Evolutionary conservation across 2,329 filamentous ascomycete genomes (phyloP).

Genomic region (Fusarium stilboides): DNA sequence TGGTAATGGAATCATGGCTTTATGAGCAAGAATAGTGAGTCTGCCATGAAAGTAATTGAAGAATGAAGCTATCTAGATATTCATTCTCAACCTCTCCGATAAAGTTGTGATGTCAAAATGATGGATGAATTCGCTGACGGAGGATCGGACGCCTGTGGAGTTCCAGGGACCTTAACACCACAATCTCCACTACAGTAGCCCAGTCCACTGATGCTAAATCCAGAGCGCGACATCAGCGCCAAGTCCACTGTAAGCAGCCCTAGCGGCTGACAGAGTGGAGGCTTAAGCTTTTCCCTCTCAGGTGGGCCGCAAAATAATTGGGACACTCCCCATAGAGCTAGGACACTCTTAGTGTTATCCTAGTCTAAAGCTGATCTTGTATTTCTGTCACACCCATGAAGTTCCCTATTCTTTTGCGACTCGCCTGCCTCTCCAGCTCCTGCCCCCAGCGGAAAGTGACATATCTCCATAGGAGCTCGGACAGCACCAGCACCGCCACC

Average conservation of each 20-base stretch:
- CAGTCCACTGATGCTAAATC: conserved; percentile 36
- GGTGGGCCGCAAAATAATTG: too few species aligned
- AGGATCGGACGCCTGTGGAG: neutral
- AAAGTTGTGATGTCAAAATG: neutral
- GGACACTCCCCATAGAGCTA: too few species aligned
- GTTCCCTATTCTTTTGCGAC: too few species aligned
- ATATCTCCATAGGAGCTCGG: conserved; percentile 21
- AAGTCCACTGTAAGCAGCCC: conserved; percentile 36
- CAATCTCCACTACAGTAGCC: conserved; percentile 11
- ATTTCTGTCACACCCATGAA: too few species aligned
- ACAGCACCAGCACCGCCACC: conserved; percentile 37
- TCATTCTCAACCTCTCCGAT: neutral
- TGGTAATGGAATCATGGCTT: neutral
- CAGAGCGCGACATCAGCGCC: conserved; percentile 30
- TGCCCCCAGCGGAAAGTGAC: conserved; percentile 12
- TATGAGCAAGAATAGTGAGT: neutral
- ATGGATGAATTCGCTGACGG: neutral
- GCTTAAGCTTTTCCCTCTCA: conserved; percentile 10
- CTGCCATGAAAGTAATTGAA: neutral
- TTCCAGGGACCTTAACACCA: conserved; percentile 4
- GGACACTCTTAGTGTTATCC: too few species aligned
- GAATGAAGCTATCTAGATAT: neutral
- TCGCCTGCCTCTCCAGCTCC: too few species aligned
- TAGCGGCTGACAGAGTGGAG: conserved; percentile 15
- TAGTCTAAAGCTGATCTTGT: too few species aligned